phyloP scores from a whole-genome alignment of 371 early-diverging fungal genomes.

The Haplosporangium sp. region DNA sequence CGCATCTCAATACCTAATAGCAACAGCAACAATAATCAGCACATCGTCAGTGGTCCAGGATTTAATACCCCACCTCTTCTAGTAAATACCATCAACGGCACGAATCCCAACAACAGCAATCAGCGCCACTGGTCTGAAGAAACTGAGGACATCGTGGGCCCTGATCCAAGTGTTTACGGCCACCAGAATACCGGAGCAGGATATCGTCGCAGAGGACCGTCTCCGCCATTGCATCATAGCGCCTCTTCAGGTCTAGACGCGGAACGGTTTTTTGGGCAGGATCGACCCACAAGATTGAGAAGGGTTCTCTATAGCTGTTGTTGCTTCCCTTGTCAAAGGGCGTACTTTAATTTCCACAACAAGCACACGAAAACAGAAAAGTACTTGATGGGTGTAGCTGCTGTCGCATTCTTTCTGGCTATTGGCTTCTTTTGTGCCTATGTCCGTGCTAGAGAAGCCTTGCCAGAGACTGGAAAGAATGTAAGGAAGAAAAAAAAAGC shows the following conservation, averaged over 20 bases:
- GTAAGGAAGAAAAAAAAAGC: slow-evolving; percentile 15
- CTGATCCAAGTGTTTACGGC: slow-evolving; percentile 40
- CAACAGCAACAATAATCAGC: slow-evolving; percentile 4
- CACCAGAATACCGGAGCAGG: slow-evolving; percentile 49
- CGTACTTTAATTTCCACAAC: slow-evolving; percentile 8
- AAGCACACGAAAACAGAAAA: slow-evolving; percentile 38
- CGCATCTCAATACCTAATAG: slow-evolving; percentile 22
- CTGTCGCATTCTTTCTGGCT: slow-evolving; percentile 25
- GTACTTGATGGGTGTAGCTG: slow-evolving; percentile 23
- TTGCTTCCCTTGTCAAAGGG: slow-evolving; percentile 36
- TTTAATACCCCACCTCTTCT: not conserved
- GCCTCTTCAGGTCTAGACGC: slow-evolving; percentile 41
- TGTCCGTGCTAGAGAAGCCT: slow-evolving; percentile 31
- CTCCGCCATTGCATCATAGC: slow-evolving; percentile 17
- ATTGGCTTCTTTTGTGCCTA: slow-evolving; percentile 29
- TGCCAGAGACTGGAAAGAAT: slow-evolving; percentile 41
- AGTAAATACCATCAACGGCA: slow-evolving; percentile 2
- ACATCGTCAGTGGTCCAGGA: no score
- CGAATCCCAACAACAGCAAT: slow-evolving; percentile 2
- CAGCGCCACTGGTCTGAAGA: slow-evolving; percentile 54
- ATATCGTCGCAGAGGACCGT: slow-evolving; percentile 42
- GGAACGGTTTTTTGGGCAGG: slow-evolving; percentile 45
- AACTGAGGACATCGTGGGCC: slow-evolving; percentile 44
- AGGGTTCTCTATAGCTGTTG: slow-evolving; percentile 35
- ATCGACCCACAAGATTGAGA: slow-evolving; percentile 38